Percentiles rank a stretch among this genome's conserved stretches.
phyloP scores from a whole-genome alignment of 768 basidiomycete genomes.

The Tulasnella sp. region DNA sequence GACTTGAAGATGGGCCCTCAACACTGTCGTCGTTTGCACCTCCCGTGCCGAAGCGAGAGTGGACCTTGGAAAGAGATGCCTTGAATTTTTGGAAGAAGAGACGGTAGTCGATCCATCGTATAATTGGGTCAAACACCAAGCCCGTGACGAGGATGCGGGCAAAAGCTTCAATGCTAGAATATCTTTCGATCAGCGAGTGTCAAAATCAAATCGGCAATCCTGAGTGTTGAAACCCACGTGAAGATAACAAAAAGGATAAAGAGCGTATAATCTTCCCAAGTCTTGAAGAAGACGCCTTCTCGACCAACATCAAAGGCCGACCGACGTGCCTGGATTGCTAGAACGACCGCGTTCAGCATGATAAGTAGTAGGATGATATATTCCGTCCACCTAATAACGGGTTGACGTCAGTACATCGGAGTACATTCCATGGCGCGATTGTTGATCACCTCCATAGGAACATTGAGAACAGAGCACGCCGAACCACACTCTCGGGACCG shows the following conservation, averaged over 20 bases:
- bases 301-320: slow-evolving; percentile 45
- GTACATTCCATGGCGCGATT: background rate
- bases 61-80: background rate
- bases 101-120: background rate
- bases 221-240: slow-evolving; percentile 55
- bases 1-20: too few relatives aligned
- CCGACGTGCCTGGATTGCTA: slow-evolving; percentile 74
- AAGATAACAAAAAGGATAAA: slow-evolving; percentile 80
- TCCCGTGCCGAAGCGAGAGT: background rate
- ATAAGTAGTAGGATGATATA: slow-evolving; percentile 79
- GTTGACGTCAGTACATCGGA: slow-evolving; percentile 7
- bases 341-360: slow-evolving; percentile 72
- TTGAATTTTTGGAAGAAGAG: background rate
- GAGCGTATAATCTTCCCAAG: slow-evolving; percentile 84
- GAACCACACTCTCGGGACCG: slow-evolving; percentile 61
- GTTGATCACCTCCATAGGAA: slow-evolving; percentile 66
- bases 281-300: slow-evolving; percentile 69
- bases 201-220: background rate
- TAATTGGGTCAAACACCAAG: slow-evolving; percentile 78
- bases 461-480: slow-evolving; percentile 61
- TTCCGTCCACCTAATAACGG: slow-evolving; percentile 69
- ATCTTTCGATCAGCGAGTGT: background rate
- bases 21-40: background rate
- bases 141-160: slow-evolving; percentile 89
- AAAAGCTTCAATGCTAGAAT: slow-evolving; percentile 68